These are phyloP conservation scores for Beauveria sp. DNA, from an alignment of 2,329 filamentous ascomycete genomes.

Conservation along the genomic window DNA sequence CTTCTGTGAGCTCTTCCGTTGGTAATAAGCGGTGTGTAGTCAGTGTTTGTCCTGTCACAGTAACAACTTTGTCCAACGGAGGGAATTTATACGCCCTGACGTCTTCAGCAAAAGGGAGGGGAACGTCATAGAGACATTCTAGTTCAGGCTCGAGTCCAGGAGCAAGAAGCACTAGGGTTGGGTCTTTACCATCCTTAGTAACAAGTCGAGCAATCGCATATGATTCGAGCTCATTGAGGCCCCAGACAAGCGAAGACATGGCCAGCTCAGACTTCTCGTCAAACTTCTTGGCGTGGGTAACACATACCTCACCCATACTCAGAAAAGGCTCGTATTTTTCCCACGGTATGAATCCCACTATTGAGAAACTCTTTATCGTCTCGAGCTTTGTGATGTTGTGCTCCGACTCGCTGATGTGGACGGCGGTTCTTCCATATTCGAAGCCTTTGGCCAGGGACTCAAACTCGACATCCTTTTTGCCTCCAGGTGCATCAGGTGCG, in stretches of 20 bases:
- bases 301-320: slow-evolving; percentile 71
- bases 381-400: slow-evolving; percentile 83
- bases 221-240: slow-evolving; percentile 74
- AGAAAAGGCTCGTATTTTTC: slow-evolving; percentile 78
- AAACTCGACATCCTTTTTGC: slow-evolving; percentile 72
- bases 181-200: slow-evolving; percentile 72
- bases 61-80: slow-evolving; percentile 78
- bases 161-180: slow-evolving; percentile 67
- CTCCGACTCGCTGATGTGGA: slow-evolving; percentile 81
- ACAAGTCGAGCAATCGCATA: slow-evolving; percentile 85
- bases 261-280: slow-evolving; percentile 80
- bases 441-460: slow-evolving; percentile 90
- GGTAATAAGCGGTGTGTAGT: slow-evolving; percentile 81
- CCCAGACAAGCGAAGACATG: slow-evolving; percentile 82
- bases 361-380: slow-evolving; percentile 64
- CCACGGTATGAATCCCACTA: slow-evolving; percentile 77
- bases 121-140: slow-evolving; percentile 83
- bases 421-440: slow-evolving; percentile 84
- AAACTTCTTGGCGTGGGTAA: slow-evolving; percentile 67
- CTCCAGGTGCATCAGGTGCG: slow-evolving; percentile 65
- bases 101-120: slow-evolving; percentile 89
- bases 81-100: slow-evolving; percentile 86
- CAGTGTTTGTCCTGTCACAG: slow-evolving; percentile 72
- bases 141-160: slow-evolving; percentile 71
- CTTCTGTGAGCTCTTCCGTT: slow-evolving; percentile 60